These are phyloP conservation scores for Thielaviopsis euricoi DNA, from an alignment of 2,329 filamentous ascomycete genomes.

Conservation along the genomic window DNA sequence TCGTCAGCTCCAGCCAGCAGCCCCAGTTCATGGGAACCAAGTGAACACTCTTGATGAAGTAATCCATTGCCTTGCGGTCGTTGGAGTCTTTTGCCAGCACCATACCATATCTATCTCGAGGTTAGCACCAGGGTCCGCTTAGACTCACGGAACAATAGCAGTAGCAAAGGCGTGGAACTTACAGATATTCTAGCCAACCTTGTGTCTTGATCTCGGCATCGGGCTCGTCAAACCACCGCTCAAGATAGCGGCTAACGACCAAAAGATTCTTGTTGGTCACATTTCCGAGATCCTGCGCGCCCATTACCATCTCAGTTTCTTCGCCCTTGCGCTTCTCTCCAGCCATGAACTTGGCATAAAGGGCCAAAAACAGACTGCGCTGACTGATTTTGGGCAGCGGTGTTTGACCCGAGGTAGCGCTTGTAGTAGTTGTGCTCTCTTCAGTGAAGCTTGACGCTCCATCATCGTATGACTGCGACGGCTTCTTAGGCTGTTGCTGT, in stretches of 20 bases:
- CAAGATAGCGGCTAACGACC: slow-evolving; percentile 56
- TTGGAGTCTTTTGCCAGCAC: slow-evolving; percentile 83
- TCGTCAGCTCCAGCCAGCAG: slow-evolving; percentile 84
- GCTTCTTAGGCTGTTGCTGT: slow-evolving; percentile 20
- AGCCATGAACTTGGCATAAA: slow-evolving; percentile 84
- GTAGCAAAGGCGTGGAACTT: slow-evolving; percentile 15
- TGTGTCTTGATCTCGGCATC: slow-evolving; percentile 50
- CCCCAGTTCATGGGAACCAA: slow-evolving; percentile 93
- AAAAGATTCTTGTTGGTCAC: slow-evolving; percentile 74
- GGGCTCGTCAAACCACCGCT: slow-evolving; percentile 62
- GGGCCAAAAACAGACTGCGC: slow-evolving; percentile 76
- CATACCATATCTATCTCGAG: slow-evolving; percentile 55
- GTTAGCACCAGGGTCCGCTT: not conserved
- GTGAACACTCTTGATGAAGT: slow-evolving; percentile 76
- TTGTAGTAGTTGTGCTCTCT: slow-evolving; percentile 4
- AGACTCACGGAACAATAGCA: not conserved
- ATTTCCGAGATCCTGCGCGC: slow-evolving; percentile 73
- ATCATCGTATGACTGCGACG: not conserved
- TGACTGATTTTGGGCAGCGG: slow-evolving; percentile 53
- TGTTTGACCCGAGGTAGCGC: slow-evolving; percentile 14
- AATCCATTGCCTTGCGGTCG: slow-evolving; percentile 67
- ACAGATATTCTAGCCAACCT: slow-evolving; percentile 85
- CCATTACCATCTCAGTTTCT: slow-evolving; percentile 92
- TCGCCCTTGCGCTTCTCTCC: slow-evolving; percentile 95
- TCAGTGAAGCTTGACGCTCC: not conserved